Base-by-base conservation (phyloP, 1,284 basidiomycete genomes). In the Trichosporon sp. region DNA sequence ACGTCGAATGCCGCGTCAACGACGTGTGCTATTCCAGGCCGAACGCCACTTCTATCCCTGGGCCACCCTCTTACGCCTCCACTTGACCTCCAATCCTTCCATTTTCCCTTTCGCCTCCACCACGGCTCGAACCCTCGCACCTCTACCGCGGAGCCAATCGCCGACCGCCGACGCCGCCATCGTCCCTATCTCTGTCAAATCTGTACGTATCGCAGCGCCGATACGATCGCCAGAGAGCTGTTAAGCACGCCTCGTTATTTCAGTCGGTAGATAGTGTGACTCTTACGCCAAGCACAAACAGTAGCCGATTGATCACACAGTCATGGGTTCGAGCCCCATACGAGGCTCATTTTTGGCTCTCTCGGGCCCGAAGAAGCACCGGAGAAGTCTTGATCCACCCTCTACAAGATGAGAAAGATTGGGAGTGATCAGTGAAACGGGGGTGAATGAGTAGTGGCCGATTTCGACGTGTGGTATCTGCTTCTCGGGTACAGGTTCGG, bases 291-390 rank as follows among this genome's bases (percentile, higher is more conserved):
- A 61, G 31, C 40, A 11, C 40, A 43, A 43, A 11, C 40, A 43
- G 40, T 10, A 31, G 56, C 56, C 56, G 56, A 61, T 61, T 61
- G 59, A 63, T 63, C 59, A 63, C 59, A 63, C 59, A 63, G 59
- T 63, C 59, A 63, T 63, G 59, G 59, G 59, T 63, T 63, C 59
- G 59, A 63, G 59, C 59, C 59, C 59, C 59, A 63, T 63, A 63
- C 59, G 59, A 63, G 59, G 59, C 59, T 37, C 59, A 37, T 37
- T 63, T 63, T 63, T 61, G 26, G 35, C 35, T 37, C 35, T 10
- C 35, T 10, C 8, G 35, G 35, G 35, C 35, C 8, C 35, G 6
- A 5, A 37, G 35, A 37, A 10, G 35, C 5, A 10, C 35, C 35
- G 26, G 26, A 26, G 26, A 26, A 26, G 26, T 26, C 26, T 26